Conservation (phyloP, 2,329 filamentous ascomycete genomes). For the Diaporthe citrichinensis region DNA sequence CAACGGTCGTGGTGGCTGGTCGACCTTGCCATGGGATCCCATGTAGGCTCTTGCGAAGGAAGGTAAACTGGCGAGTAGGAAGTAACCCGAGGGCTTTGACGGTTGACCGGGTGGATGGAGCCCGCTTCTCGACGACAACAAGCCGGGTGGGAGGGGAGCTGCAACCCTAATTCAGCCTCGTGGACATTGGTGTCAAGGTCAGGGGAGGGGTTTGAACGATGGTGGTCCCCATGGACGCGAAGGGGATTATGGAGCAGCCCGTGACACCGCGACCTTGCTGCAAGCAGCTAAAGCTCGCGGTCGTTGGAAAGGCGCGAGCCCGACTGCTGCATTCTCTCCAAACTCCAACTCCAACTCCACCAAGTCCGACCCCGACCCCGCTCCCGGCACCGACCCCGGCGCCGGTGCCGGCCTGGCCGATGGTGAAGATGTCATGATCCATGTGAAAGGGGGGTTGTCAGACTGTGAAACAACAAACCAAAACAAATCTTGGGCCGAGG, state of each 20-base stretch:
- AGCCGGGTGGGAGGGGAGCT: conserved; percentile 2
- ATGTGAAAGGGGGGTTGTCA: background rate
- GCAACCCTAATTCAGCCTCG: conserved; percentile 35
- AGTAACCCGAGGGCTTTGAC: background rate
- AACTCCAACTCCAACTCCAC: background rate
- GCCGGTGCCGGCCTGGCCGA: conserved; percentile 12
- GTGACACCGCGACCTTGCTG: conserved; percentile 15
- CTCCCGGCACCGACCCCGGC: conserved; percentile 1
- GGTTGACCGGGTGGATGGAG: background rate
- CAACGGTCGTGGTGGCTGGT: background rate
- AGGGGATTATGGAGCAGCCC: conserved; percentile 15
- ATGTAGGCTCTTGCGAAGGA: background rate
- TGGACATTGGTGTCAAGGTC: conserved; percentile 8
- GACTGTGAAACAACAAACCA: background rate
- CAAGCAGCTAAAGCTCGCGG: conserved; percentile 8
- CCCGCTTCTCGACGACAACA: conserved; percentile 6
- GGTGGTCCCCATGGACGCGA: background rate
- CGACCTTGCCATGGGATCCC: background rate
- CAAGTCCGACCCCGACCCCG: background rate
- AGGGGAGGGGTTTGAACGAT: background rate
- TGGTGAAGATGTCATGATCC: background rate
- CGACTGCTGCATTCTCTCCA: background rate
- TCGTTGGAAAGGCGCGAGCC: conserved; percentile 24
- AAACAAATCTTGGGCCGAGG: conserved; percentile 7
- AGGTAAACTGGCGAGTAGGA: conserved; percentile 20